A percentile compares a stretch with the other conserved stretches of the same genome.
phyloP scores from a whole-genome alignment of 805 yeast genomes.

The Candida suzukii region DNA sequence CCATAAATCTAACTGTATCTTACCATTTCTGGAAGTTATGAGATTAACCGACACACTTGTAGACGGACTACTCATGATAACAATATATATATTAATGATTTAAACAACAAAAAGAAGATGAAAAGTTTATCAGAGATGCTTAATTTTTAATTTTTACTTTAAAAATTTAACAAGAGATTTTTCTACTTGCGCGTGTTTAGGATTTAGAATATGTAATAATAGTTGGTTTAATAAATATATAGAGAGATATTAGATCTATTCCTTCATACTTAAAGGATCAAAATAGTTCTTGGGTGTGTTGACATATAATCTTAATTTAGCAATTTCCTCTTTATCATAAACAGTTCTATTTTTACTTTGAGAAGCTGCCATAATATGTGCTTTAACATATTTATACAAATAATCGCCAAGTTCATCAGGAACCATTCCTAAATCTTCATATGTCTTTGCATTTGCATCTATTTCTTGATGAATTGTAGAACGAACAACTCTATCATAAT shows the following conservation, averaged over 20 bases:
- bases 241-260: conserved; percentile 3
- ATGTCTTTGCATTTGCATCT: conserved; percentile 55
- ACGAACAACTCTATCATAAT: conserved; percentile 72
- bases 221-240: not conserved
- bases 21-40: not conserved
- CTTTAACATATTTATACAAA: conserved; percentile 35
- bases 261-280: conserved; percentile 23
- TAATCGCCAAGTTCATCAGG: conserved; percentile 46
- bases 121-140: no score
- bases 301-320: conserved; percentile 28
- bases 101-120: no score
- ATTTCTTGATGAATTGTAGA: conserved; percentile 59
- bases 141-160: no score
- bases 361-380: conserved; percentile 28
- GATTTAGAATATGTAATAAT: not conserved
- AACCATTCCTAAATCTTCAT: conserved; percentile 63
- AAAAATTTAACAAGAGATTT: no score
- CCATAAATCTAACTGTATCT: not conserved
- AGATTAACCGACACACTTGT: not conserved
- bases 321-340: conserved; percentile 28
- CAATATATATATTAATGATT: no score
- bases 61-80: no score
- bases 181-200: no score
- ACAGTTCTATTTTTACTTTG: conserved; percentile 30
- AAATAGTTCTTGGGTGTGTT: conserved; percentile 27